These are phyloP conservation scores for Sedum album DNA, from an alignment of 164 flowering plant genomes.

Conservation along the genomic window DNA sequence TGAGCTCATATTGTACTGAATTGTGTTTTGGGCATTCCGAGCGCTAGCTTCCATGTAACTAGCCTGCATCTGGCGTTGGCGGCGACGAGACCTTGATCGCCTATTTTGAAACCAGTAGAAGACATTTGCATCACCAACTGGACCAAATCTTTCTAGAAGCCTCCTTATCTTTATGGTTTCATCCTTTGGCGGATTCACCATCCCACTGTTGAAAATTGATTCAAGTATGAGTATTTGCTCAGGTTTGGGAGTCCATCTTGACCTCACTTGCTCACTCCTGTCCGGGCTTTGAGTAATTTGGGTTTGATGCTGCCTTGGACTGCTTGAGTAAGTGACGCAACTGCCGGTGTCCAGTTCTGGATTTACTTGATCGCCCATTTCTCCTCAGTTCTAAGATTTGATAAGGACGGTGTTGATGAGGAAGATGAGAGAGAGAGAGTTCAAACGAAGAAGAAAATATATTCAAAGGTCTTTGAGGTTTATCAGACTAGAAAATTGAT, in stretches of 20 bases:
- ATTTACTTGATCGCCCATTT: slow-evolving; percentile 1
- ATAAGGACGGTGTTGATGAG: not conserved
- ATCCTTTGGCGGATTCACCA: slow-evolving; percentile 93
- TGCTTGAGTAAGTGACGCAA: not conserved
- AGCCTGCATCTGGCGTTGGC: slow-evolving; percentile 78
- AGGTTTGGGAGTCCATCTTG: slow-evolving; percentile 96
- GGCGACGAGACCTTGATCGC: slow-evolving; percentile 76
- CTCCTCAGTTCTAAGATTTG: not conserved
- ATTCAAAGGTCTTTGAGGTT: not conserved
- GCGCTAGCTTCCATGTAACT: slow-evolving; percentile 5
- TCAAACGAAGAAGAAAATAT: not conserved
- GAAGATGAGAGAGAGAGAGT: not conserved
- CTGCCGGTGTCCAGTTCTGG: not conserved
- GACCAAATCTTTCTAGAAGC: slow-evolving; percentile 69
- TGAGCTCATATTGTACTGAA: not conserved
- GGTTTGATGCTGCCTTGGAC: slow-evolving; percentile 16
- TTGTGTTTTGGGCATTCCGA: not conserved
- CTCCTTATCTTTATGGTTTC: slow-evolving; percentile 81
- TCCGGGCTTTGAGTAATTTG: slow-evolving; percentile 6
- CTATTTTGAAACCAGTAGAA: slow-evolving; percentile 99
- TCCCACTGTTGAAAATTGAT: slow-evolving; percentile 95
- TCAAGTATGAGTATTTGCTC: slow-evolving; percentile 93
- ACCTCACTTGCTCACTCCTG: slow-evolving; percentile 50
- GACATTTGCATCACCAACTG: slow-evolving; percentile 91
- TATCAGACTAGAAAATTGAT: not conserved